Evolutionary conservation across 116 monocot genomes (phyloP), one percentile per base, ranked within the genome.

Genomic region (Papilionanthe hybrid): DNA sequence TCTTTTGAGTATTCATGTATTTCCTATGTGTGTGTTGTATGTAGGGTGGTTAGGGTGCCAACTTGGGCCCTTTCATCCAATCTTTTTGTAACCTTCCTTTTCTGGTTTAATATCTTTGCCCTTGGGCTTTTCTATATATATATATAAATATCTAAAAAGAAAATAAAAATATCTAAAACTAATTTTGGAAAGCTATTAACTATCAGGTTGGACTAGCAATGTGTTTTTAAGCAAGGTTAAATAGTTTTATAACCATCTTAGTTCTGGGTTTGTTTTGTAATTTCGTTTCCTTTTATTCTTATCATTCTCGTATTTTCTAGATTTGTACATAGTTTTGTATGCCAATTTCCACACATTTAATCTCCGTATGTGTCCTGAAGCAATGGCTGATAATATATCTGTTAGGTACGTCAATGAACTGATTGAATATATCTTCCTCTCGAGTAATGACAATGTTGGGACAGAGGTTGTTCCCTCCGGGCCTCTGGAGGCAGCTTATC

Each of bases 371-470:
- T 73, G n/a, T 44, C 44, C 44, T 45, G 73, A 73, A 73, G 6
- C 32, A 55, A 7, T 27, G 23, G 55, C 28, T 55, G 32, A 57
- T 78, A 32, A 72, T 76, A 79, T 75, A 56, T 77, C 63, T 86
- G 84, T 77, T 88, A 99, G 98, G 85, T 94, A 90, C 71, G 88
- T 99, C 50, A 98, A 98, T 83, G 93, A 98, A 84, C 78, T 98
- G 75, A 94, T 98, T 80, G 91, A 94, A 77, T 78, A 79, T 77
- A 58, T 90, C 72, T 90, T 94, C 78, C 90, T 94, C 47, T 56
- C 82, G 42, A 81, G 73, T 41, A 88, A 88, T 82, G 83, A 87
- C 75, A 81, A 79, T 58, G 72, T 53, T 28, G 81, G 57, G 42
- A 79, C 65, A 55, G 83, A 86, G 17, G 72, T 25, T 3, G 71